phyloP scores from a whole-genome alignment of 2,329 filamentous ascomycete species.

The Pestalotiopsis sp. region DNA sequence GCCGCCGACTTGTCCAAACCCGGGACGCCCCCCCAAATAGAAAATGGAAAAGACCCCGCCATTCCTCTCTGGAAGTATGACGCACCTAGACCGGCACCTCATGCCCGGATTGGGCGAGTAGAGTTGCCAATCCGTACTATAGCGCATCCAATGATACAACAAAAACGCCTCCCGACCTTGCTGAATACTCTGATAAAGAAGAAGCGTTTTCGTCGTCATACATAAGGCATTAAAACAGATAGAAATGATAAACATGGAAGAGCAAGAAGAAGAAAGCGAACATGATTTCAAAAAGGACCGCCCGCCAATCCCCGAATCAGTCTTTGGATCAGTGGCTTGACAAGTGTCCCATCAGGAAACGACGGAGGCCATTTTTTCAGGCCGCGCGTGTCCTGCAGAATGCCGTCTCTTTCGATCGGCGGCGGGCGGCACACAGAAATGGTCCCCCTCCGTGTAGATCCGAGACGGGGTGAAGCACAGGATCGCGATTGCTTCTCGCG shows the following conservation, averaged over 20 bases:
- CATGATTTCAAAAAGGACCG: too few relatives aligned
- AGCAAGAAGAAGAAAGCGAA: too few relatives aligned
- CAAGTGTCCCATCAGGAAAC: too few relatives aligned
- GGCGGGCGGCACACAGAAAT: too few relatives aligned
- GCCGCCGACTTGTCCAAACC: background rate
- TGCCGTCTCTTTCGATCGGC: too few relatives aligned
- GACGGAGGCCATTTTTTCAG: background rate
- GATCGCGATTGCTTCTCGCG: too few relatives aligned
- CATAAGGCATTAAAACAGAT: background rate
- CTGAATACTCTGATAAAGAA: background rate
- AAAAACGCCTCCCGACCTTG: background rate
- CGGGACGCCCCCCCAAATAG: background rate
- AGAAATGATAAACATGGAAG: background rate
- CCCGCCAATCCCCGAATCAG: too few relatives aligned
- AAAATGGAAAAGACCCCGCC: background rate
- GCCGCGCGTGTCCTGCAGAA: background rate
- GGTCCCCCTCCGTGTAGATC: too few relatives aligned
- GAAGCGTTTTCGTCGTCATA: background rate
- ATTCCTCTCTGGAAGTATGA: background rate
- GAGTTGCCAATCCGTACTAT: background rate
- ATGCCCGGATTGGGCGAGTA: background rate
- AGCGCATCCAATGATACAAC: background rate
- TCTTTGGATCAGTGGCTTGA: too few relatives aligned
- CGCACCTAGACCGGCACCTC: background rate
- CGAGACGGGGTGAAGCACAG: too few relatives aligned